phyloP scores from a whole-genome alignment of 148 eudicot genomes.

The Persicaria maculosa region DNA sequence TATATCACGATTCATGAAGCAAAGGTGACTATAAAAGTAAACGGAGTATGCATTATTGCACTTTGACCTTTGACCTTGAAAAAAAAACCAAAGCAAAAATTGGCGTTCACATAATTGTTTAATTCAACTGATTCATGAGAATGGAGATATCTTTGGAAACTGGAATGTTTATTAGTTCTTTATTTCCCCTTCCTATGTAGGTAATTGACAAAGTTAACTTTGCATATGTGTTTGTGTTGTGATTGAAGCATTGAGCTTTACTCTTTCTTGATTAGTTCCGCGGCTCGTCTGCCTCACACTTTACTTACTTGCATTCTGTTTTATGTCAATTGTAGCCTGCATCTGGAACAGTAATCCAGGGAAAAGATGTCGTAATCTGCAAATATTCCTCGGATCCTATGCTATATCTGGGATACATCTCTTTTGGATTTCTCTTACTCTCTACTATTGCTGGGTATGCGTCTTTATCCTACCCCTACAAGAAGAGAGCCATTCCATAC shows the following conservation, averaged over 20 bases:
- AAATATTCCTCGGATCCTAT: constrained; percentile 75
- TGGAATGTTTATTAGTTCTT: not conserved
- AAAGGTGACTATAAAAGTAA: not conserved
- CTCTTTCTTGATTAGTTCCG: not conserved
- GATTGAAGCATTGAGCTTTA: not conserved
- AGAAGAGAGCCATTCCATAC: constrained; percentile 62
- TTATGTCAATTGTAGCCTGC: constrained; percentile 49
- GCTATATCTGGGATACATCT: constrained; percentile 61
- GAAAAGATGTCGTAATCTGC: constrained; percentile 77
- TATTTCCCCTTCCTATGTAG: not conserved
- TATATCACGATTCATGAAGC: not conserved
- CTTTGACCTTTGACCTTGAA: not conserved
- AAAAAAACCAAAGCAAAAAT: not conserved
- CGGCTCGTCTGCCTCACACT: not conserved
- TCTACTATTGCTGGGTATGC: constrained; percentile 44
- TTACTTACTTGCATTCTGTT: constrained; percentile 2
- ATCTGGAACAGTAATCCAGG: constrained; percentile 58
- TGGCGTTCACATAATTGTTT: not conserved
- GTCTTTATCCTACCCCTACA: constrained; percentile 69
- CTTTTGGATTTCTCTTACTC: constrained; percentile 41
- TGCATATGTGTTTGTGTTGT: not conserved
- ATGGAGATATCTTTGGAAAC: not conserved
- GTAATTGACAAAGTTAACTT: too few species aligned
- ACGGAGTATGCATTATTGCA: too few species aligned
- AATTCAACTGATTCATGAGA: not conserved